These are phyloP conservation scores for Apiospora pterosperma DNA, from an alignment of 2,329 filamentous ascomycete genomes.

Conservation along the genomic window DNA sequence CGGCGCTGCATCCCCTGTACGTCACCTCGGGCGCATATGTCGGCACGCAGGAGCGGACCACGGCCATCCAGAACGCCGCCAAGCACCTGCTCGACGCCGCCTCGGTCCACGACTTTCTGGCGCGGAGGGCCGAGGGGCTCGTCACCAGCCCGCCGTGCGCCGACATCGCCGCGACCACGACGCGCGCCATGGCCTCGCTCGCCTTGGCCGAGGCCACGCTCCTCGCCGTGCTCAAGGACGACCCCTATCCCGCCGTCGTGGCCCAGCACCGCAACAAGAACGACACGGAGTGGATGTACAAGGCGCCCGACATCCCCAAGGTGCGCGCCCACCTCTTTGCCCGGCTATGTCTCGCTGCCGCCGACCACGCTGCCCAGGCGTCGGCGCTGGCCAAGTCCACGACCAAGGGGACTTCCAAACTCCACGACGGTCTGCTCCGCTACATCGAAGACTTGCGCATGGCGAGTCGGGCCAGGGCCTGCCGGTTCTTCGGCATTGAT, in stretches of 20 bases:
- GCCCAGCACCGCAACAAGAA: constrained; percentile 78
- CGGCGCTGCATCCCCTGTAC: constrained; percentile 71
- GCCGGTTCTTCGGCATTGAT: constrained; percentile 86
- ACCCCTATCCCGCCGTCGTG: constrained; percentile 82
- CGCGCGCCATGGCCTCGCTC: constrained; percentile 59
- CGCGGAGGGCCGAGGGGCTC: constrained; percentile 48
- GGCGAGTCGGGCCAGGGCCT: constrained; percentile 78
- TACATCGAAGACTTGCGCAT: constrained; percentile 75
- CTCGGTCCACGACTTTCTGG: constrained; percentile 72
- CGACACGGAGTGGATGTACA: constrained; percentile 96
- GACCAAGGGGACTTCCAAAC: constrained; percentile 38
- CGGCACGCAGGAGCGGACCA: constrained; percentile 62
- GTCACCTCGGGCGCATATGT: constrained; percentile 59
- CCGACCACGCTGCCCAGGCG: constrained; percentile 81
- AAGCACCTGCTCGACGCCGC: constrained; percentile 75
- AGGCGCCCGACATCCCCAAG: constrained; percentile 80
- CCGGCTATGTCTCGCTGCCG: constrained; percentile 79
- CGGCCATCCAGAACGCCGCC: constrained; percentile 70
- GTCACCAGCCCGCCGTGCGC: constrained; percentile 40
- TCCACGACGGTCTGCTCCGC: constrained; percentile 63
- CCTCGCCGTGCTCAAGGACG: constrained; percentile 87
- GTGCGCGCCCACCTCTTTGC: constrained; percentile 87
- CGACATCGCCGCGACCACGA: constrained; percentile 51
- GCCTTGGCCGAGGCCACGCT: constrained; percentile 86
- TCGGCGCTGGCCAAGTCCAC: constrained; percentile 44